A percentile compares a stretch with the other conserved stretches of the same genome.
phyloP scores from a whole-genome alignment of 306 rosid genomes.

The Luffa aegyptiaca region DNA sequence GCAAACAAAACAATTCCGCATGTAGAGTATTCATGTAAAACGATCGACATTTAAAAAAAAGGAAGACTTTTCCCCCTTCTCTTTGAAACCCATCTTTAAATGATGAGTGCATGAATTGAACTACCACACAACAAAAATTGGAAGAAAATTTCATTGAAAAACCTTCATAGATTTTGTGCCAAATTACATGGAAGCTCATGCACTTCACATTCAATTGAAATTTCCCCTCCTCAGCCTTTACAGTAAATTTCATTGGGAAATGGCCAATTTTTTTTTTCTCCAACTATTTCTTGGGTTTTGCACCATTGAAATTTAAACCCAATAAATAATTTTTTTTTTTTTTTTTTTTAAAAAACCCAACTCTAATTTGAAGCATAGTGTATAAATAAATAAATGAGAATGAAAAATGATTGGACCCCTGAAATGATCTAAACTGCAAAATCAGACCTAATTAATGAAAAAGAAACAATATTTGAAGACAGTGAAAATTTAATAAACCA shows the following conservation, averaged over 20 bases:
- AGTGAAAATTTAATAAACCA: neutral
- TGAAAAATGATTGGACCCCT: neutral
- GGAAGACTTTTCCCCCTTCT: neutral
- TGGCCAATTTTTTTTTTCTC: neutral
- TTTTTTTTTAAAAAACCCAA: too few species aligned
- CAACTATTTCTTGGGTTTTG: neutral
- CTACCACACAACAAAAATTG: constrained; percentile 2
- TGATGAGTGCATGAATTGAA: constrained; percentile 8
- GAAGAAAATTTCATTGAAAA: neutral
- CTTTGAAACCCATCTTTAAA: neutral
- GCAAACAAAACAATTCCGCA: neutral
- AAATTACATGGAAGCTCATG: neutral
- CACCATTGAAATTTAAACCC: neutral
- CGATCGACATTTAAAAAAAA: neutral
- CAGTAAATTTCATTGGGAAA: neutral
- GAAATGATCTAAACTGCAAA: neutral
- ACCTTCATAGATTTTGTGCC: neutral
- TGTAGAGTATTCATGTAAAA: neutral
- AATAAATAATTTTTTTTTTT: too few species aligned
- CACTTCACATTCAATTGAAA: neutral
- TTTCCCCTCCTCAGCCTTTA: neutral
- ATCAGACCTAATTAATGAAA: neutral
- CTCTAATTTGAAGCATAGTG: neutral
- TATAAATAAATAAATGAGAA: neutral
- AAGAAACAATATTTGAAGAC: neutral